Base-by-base conservation (phyloP, 768 basidiomycete species). In the Dentipellis fragilis region DNA sequence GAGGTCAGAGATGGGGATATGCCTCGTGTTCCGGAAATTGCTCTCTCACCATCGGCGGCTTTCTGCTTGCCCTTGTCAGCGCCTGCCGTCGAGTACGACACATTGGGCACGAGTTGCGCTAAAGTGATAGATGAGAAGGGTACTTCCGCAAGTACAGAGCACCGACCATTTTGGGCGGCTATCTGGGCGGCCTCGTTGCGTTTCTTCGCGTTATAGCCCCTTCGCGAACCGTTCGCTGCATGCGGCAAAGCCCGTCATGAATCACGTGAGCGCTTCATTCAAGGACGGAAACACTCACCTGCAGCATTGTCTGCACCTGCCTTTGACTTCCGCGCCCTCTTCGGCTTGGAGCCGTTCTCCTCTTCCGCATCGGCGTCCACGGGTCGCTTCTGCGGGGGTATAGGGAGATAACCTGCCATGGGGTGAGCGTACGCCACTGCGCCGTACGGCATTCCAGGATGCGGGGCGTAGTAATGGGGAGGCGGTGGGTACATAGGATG, bases 161-260 rank as follows among this genome's bases (percentile, higher is more conserved):
- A 55, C 73, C 56, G 64, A 87, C 86, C 83, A 62, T 80, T 83
- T 65, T 83, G 79, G 45, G 80, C 80, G 34, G 79, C 76, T 63
- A 80, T 80, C 62, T 81, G 78, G 1, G 81, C 83, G 22, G 82
- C 81, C 56, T 88, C 86, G 58, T 69, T 83, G 56, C 86, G 83
- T 69, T 86, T 88, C 73, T 84, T 87, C 52, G 81, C 72, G 58
- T 77, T 85, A 62, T 83, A 84, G 45, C 84, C 85, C 61, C 85
- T 81, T 69, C 81, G 83, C 39, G 82, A 80, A 47, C 78, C 59
- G 14, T 58, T 65, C 54, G 60, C 52, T 52, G 19, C 12, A 35
- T 42, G 21, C 54, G 22, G 51, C 40, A 38, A 53, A 49, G 14
- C 14, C 21, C 19, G 48, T 23, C 23, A 35, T 29, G 29, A 29